A percentile compares a stretch with the other conserved stretches of the same genome.
Evolutionary conservation across 441 rosid genomes (phyloP).

Genomic region (Gossypium aridum): DNA sequence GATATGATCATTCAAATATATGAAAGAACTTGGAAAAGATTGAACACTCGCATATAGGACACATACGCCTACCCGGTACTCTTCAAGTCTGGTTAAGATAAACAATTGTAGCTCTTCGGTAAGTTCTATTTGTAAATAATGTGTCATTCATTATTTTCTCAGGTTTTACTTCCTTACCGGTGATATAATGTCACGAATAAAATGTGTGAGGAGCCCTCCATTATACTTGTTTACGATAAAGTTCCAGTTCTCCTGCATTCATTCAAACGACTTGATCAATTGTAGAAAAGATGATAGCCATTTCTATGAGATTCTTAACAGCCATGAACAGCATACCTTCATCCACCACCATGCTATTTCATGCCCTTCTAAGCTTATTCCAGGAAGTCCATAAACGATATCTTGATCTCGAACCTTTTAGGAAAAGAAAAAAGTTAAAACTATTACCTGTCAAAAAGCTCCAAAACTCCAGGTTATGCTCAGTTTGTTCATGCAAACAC

Average conservation of each 20-base stretch:
- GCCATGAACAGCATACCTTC: slow-evolving; percentile 28
- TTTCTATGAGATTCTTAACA: background rate
- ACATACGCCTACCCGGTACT: background rate
- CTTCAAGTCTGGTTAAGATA: background rate
- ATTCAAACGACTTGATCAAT: background rate
- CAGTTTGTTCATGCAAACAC: background rate
- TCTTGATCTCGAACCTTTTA: slow-evolving; percentile 78
- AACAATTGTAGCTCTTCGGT: background rate
- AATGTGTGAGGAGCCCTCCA: slow-evolving; percentile 66
- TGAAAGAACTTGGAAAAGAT: background rate
- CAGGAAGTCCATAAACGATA: slow-evolving; percentile 47
- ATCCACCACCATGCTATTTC: slow-evolving; percentile 71
- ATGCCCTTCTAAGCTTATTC: slow-evolving; percentile 44
- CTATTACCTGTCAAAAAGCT: background rate
- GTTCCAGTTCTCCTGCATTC: slow-evolving; percentile 69
- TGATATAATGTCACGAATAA: slow-evolving; percentile 60
- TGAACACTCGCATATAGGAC: background rate
- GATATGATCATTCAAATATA: background rate
- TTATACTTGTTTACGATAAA: slow-evolving; percentile 57
- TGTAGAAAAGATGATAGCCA: background rate
- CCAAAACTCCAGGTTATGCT: background rate
- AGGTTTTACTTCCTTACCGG: slow-evolving; percentile 39
- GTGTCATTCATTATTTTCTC: background rate
- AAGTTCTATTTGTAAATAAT: background rate
- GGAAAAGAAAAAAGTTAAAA: background rate